phyloP scores from a whole-genome alignment of 345 rosid species.

The Firmiana major region DNA sequence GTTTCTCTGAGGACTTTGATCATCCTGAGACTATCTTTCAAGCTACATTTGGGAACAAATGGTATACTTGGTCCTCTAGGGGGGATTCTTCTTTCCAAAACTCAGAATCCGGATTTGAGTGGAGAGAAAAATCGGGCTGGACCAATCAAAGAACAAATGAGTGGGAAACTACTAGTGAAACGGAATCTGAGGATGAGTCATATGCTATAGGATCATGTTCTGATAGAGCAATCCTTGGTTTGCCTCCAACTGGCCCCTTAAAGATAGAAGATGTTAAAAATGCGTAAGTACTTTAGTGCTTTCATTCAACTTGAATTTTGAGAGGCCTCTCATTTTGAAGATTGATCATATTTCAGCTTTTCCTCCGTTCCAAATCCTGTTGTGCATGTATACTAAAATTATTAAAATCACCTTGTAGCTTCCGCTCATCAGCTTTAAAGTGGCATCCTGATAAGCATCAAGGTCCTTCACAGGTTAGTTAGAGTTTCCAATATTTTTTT shows the following conservation, averaged over 20 bases:
- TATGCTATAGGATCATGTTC: conserved; percentile 44
- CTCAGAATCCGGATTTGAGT: conserved; percentile 44
- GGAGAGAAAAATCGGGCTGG: conserved; percentile 55
- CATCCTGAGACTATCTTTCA: conserved; percentile 39
- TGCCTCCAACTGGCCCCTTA: conserved; percentile 63
- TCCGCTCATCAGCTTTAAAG: conserved; percentile 64
- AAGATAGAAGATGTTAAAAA: conserved; percentile 73
- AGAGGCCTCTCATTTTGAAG: not conserved
- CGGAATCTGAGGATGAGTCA: conserved; percentile 39
- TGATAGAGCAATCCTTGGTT: conserved; percentile 60
- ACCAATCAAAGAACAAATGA: conserved; percentile 33
- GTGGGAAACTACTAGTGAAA: conserved; percentile 41
- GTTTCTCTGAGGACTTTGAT: conserved; percentile 38
- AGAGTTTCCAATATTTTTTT: not conserved
- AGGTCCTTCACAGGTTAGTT: conserved; percentile 61
- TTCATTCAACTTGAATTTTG: not conserved
- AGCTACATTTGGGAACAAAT: conserved; percentile 45
- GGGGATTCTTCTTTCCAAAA: conserved; percentile 24
- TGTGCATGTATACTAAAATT: not conserved
- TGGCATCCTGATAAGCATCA: conserved; percentile 97
- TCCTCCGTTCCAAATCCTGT: not conserved
- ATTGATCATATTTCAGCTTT: not conserved
- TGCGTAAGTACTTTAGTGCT: conserved; percentile 44
- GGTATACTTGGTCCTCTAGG: conserved; percentile 45
- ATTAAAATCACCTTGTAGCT: conserved; percentile 42